Conservation (phyloP, 805 yeast genomes). For the Candida incommunis region DNA sequence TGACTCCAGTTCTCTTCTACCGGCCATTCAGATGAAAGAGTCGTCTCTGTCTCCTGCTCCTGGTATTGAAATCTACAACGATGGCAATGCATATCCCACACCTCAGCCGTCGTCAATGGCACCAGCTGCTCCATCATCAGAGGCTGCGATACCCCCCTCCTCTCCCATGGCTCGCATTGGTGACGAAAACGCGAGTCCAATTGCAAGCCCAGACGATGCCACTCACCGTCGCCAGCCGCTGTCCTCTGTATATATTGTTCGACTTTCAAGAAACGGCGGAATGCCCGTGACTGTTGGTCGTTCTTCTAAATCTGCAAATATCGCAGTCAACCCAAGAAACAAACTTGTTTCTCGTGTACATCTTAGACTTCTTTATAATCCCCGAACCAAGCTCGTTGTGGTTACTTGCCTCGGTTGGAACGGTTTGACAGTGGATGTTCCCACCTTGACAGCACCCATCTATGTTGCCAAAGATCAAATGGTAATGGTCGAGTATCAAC, state of each 20-base stretch:
- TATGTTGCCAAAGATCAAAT: slow-evolving; percentile 48
- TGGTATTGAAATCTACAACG: neutral
- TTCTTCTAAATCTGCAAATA: slow-evolving; percentile 47
- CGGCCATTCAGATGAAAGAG: neutral
- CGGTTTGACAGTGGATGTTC: slow-evolving; percentile 58
- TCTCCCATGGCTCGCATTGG: neutral
- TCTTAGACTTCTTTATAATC: slow-evolving; percentile 33
- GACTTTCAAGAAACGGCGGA: neutral
- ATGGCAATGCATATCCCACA: neutral
- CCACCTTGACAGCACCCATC: slow-evolving; percentile 20
- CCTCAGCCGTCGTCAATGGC: neutral
- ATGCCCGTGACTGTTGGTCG: slow-evolving; percentile 44
- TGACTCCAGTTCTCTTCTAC: no score
- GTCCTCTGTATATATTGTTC: neutral
- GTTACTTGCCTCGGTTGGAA: slow-evolving; percentile 72
- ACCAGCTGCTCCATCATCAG: neutral
- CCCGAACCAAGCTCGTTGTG: slow-evolving; percentile 26
- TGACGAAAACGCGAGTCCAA: neutral
- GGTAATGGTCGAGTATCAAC: slow-evolving; percentile 46
- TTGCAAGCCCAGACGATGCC: neutral
- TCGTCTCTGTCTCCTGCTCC: no score
- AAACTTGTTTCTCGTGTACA: slow-evolving; percentile 58
- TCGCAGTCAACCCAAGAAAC: slow-evolving; percentile 31
- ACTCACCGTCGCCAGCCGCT: neutral
- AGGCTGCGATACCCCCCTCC: neutral